Evolutionary conservation across 2,329 filamentous ascomycete species (phyloP).

Genomic region (Madurella fahalii): DNA sequence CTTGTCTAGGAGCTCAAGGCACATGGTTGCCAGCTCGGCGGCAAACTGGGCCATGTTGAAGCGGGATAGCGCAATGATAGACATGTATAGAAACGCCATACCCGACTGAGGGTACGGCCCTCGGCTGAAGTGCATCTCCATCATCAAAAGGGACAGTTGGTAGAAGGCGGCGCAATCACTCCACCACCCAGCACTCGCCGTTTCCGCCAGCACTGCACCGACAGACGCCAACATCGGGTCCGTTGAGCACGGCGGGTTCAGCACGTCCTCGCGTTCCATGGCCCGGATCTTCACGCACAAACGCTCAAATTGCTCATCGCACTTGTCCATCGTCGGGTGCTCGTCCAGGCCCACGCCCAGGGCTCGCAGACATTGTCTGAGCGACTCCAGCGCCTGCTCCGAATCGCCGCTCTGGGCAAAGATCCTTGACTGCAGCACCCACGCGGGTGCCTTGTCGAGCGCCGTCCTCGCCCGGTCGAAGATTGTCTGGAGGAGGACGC

Average conservation of each 20-base stretch:
- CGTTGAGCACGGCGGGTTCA: slow-evolving; percentile 40
- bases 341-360: slow-evolving; percentile 65
- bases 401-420: slow-evolving; percentile 71
- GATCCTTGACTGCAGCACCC: slow-evolving; percentile 77
- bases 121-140: slow-evolving; percentile 59
- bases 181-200: slow-evolving; percentile 70
- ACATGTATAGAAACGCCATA: slow-evolving; percentile 63
- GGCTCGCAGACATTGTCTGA: slow-evolving; percentile 67
- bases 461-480: slow-evolving; percentile 66
- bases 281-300: slow-evolving; percentile 57
- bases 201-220: slow-evolving; percentile 67
- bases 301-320: slow-evolving; percentile 68
- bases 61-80: slow-evolving; percentile 61
- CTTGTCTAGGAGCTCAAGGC: slow-evolving; percentile 60
- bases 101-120: slow-evolving; percentile 68
- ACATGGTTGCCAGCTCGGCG: slow-evolving; percentile 58
- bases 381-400: slow-evolving; percentile 60
- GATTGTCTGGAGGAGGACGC: slow-evolving; percentile 63
- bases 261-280: slow-evolving; percentile 47
- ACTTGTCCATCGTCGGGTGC: slow-evolving; percentile 67
- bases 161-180: slow-evolving; percentile 69
- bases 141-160: slow-evolving; percentile 62
- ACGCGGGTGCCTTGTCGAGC: slow-evolving; percentile 78
- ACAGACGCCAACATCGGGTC: slow-evolving; percentile 58
- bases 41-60: slow-evolving; percentile 69